Conservation (phyloP, 768 basidiomycete genomes). For the Terana coerulea region DNA sequence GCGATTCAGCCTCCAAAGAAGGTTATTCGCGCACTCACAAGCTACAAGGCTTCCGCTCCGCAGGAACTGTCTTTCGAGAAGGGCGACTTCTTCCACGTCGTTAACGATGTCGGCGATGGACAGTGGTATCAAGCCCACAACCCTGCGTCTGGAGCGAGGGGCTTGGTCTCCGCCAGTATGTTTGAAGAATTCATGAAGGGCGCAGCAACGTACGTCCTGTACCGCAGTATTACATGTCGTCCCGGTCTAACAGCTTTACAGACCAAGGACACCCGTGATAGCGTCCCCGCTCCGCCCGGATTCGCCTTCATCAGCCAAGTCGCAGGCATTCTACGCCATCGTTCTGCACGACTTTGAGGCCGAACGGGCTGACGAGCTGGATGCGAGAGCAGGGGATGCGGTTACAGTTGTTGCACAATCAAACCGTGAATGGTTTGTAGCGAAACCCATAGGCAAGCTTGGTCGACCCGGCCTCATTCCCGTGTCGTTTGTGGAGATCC, state of each 20-base stretch:
- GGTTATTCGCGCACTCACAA: slow-evolving; percentile 81
- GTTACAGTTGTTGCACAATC: slow-evolving; percentile 98
- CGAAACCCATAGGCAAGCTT: slow-evolving; percentile 93
- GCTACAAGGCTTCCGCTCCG: slow-evolving; percentile 66
- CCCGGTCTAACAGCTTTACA: background rate
- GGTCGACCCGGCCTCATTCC: slow-evolving; percentile 97
- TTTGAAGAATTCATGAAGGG: slow-evolving; percentile 88
- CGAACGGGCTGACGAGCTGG: slow-evolving; percentile 95
- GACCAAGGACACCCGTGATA: slow-evolving; percentile 14
- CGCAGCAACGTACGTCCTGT: slow-evolving; percentile 9
- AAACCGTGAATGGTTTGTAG: slow-evolving; percentile 99
- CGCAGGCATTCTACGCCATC: slow-evolving; percentile 85
- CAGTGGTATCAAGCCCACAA: slow-evolving; percentile 95
- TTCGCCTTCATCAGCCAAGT: slow-evolving; percentile 32
- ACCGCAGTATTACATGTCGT: too few relatives aligned
- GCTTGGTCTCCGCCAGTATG: slow-evolving; percentile 79
- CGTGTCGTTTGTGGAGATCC: slow-evolving; percentile 94
- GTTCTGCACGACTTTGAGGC: slow-evolving; percentile 94
- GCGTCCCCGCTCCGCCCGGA: slow-evolving; percentile 25
- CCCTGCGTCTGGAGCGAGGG: slow-evolving; percentile 85
- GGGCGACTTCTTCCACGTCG: slow-evolving; percentile 98
- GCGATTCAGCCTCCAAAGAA: slow-evolving; percentile 86
- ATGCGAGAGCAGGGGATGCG: slow-evolving; percentile 89
- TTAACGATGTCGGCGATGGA: slow-evolving; percentile 58
- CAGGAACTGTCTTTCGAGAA: slow-evolving; percentile 87